Percentiles rank a stretch among this genome's conserved stretches.
These are phyloP conservation scores for Fusarium sp. DNA, from an alignment of 2,329 filamentous ascomycete species.

Conservation along the genomic window DNA sequence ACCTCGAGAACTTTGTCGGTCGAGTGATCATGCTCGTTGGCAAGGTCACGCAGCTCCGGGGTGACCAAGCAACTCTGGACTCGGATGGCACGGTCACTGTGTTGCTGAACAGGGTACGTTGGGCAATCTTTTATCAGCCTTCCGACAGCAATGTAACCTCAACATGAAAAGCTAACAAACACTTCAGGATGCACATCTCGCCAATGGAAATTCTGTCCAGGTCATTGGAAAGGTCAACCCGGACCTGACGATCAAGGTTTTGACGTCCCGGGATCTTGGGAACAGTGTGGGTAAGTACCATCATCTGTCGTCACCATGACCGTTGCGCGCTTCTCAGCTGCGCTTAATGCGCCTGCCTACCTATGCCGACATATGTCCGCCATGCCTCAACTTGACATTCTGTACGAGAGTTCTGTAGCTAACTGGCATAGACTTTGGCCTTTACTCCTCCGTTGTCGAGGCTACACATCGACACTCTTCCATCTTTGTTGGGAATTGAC, in stretches of 20 bases:
- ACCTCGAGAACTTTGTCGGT: conserved; percentile 77
- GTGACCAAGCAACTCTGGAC: conserved; percentile 81
- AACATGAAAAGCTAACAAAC: conserved; percentile 11
- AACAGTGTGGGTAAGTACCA: conserved; percentile 68
- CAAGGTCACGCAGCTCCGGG: conserved; percentile 81
- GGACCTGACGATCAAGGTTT: conserved; percentile 74
- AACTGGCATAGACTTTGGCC: conserved; percentile 69
- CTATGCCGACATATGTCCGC: too few species aligned
- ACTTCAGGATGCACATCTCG: conserved; percentile 72
- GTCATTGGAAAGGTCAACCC: conserved; percentile 81
- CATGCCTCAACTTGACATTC: too few species aligned
- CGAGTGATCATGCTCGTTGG: conserved; percentile 85
- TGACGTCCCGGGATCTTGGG: conserved; percentile 74
- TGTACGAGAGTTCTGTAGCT: too few species aligned
- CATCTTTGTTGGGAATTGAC: conserved; percentile 70
- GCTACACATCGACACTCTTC: conserved; percentile 80
- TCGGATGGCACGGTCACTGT: conserved; percentile 79
- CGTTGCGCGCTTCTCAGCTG: neutral
- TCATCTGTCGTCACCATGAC: conserved; percentile 35
- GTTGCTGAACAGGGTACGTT: conserved; percentile 72
- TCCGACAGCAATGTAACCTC: neutral
- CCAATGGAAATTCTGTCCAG: conserved; percentile 73
- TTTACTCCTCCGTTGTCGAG: conserved; percentile 82
- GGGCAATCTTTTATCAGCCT: neutral
- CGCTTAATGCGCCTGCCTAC: neutral